Base-by-base conservation (phyloP, 768 basidiomycete species). In the Dentipellis sp. region DNA sequence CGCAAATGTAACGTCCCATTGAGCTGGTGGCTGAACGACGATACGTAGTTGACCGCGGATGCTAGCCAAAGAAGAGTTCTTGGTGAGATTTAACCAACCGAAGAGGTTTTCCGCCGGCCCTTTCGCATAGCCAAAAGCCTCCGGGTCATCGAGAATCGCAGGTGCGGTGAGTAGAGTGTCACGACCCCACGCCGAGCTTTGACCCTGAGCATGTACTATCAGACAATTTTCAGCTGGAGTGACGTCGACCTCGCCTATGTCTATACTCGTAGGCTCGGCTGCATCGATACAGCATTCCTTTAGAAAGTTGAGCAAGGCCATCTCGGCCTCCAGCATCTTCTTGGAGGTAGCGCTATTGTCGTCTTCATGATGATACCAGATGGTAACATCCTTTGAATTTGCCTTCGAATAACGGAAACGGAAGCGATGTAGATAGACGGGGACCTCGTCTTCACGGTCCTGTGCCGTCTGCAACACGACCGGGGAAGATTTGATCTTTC, bases 1-100 rank as follows among this genome's bases (percentile, higher is more conserved):
- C 37, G 38, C 22, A 21, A 51, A 35, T n/a, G 55, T 51, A 17
- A 52, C 52, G 36, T 60, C 56, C 61, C 61, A 62, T n/a, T 22
- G 50, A 4, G 47, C 36, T 36, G 52, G 56, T 35, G 61, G 59
- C 4, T 11, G 42, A 46, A 62, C 17, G 19, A 60, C 23, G 22
- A 62, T 39, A 23, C 56, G 55, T 21, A 62, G 51, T n/a, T 29
- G 21, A 19, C 56, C 51, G 14, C 45, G 36, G 45, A 60, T 11
- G 23, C 55, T 34, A 16, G 50, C 55, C 49, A 55, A n/a, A 10
- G 40, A 29, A 45, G 58, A 42, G 35, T 54, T 58, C 22, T n/a
- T 42, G 29, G 17, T 37, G 36, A 1, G 21, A 8, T 42, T 45
- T 42, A 57, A 39, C 59, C 61, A 62, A 10, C 52, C 53, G 29